Conservation (phyloP, 1,139 yeast species). For the Geotrichum fermentans region DNA sequence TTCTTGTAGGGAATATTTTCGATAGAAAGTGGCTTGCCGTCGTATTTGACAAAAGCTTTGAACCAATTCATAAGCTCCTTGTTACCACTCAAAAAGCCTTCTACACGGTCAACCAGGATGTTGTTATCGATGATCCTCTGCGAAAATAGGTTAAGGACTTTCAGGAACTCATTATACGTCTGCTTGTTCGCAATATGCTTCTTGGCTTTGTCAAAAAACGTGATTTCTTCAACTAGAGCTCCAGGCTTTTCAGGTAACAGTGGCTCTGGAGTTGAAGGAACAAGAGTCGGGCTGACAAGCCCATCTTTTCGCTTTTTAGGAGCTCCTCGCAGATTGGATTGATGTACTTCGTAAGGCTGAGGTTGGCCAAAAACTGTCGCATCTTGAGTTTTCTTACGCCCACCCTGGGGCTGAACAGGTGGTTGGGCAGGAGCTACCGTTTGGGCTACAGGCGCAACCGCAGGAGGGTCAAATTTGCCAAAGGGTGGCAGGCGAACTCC, state of each 20-base stretch:
- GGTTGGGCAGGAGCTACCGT: neutral
- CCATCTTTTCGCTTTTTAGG: conserved; percentile 11
- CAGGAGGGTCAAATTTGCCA: conserved; percentile 87
- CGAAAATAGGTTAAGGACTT: conserved; percentile 77
- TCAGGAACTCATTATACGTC: conserved; percentile 84
- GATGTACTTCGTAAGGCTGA: conserved; percentile 34
- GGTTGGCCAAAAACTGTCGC: conserved; percentile 10
- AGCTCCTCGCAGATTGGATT: conserved; percentile 38
- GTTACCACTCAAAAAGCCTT: conserved; percentile 75
- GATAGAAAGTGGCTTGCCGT: conserved; percentile 53
- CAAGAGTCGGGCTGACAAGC: conserved; percentile 55
- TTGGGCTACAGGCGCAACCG: conserved; percentile 1
- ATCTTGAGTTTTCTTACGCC: conserved; percentile 21
- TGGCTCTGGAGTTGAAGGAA: conserved; percentile 85
- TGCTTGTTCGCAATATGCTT: conserved; percentile 86
- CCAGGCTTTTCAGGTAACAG: conserved; percentile 38
- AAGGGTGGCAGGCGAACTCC: conserved; percentile 77
- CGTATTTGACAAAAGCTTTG: conserved; percentile 84
- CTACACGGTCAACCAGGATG: conserved; percentile 78
- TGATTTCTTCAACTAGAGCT: conserved; percentile 73
- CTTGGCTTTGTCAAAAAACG: conserved; percentile 88
- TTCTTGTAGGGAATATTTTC: conserved; percentile 86
- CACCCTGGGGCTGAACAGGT: conserved; percentile 1
- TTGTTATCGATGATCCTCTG: conserved; percentile 84
- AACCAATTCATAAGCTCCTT: conserved; percentile 86